Conservation (phyloP, 1,139 yeast species). For the Yamadazyma trypodendri region DNA sequence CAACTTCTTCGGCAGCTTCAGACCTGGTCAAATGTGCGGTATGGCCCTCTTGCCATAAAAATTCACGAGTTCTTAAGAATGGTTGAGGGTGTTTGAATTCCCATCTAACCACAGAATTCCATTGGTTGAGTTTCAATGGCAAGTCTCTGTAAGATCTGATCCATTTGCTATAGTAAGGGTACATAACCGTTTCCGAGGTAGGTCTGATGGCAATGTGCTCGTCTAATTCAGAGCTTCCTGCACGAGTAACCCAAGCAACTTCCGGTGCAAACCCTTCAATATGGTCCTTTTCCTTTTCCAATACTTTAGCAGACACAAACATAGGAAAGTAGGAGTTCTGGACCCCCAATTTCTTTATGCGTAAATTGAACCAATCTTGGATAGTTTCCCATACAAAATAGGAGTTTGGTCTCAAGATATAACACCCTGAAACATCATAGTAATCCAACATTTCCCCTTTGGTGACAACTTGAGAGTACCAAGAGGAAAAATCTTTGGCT, state of each 20-base stretch:
- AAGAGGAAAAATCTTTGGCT: conserved; percentile 85
- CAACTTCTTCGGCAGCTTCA: conserved; percentile 81
- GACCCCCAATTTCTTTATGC: conserved; percentile 86
- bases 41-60: conserved; percentile 99
- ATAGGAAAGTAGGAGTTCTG: conserved; percentile 96
- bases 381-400: conserved; percentile 93
- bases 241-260: conserved; percentile 99
- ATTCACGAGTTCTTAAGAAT: conserved; percentile 96
- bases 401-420: conserved; percentile 94
- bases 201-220: conserved; percentile 99
- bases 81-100: conserved; percentile 99
- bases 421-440: conserved; percentile 98
- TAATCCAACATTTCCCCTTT: conserved; percentile 98
- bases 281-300: conserved; percentile 98
- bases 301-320: conserved; percentile 90
- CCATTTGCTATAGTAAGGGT: conserved; percentile 99
- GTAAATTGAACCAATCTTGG: conserved; percentile 79
- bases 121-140: conserved; percentile 94
- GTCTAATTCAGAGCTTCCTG: conserved; percentile 90
- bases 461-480: conserved; percentile 95
- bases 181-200: conserved; percentile 99
- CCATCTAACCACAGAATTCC: conserved; percentile 99
- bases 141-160: conserved; percentile 96
- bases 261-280: conserved; percentile 99
- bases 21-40: conserved; percentile 87